Conservation (phyloP, 371 early-diverging fungal genomes). For the Mucor mucedo region DNA sequence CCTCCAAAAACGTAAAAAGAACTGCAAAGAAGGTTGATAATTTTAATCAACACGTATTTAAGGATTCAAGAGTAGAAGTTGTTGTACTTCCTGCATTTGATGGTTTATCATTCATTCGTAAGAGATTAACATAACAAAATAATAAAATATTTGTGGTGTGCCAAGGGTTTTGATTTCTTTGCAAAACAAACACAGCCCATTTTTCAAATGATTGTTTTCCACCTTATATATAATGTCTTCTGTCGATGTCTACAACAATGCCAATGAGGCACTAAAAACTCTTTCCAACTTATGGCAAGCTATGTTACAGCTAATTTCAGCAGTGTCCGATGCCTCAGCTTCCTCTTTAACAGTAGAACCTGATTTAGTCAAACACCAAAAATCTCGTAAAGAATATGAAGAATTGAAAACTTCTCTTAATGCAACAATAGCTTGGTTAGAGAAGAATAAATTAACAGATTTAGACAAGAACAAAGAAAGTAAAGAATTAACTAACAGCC, state of each 20-base stretch:
- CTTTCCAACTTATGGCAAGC: slow-evolving; percentile 42
- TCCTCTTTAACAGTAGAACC: slow-evolving; percentile 47
- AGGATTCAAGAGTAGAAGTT: slow-evolving; percentile 65
- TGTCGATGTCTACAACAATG: slow-evolving; percentile 18
- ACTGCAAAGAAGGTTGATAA: slow-evolving; percentile 50
- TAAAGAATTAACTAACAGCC: background rate
- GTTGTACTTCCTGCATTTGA: slow-evolving; percentile 71
- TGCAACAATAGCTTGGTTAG: slow-evolving; percentile 32
- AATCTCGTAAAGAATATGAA: slow-evolving; percentile 41
- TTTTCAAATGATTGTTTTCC: background rate
- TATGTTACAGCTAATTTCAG: slow-evolving; percentile 39
- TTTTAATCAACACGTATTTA: slow-evolving; percentile 69
- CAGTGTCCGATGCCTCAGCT: slow-evolving; percentile 38
- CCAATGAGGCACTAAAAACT: slow-evolving; percentile 37
- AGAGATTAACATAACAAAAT: slow-evolving; percentile 9
- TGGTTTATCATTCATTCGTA: slow-evolving; percentile 67
- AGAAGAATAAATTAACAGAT: slow-evolving; percentile 21
- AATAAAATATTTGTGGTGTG: background rate
- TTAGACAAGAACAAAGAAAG: background rate
- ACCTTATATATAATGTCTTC: slow-evolving; percentile 3
- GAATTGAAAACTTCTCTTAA: slow-evolving; percentile 28
- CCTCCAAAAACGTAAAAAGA: slow-evolving; percentile 39
- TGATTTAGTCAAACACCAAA: slow-evolving; percentile 37
- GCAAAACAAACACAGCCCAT: background rate
- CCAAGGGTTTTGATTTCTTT: background rate